A percentile compares a stretch with the other conserved stretches of the same genome.
phyloP scores from a whole-genome alignment of 352 stramenopile species.

The Phytopythium cucurbitacearum region DNA sequence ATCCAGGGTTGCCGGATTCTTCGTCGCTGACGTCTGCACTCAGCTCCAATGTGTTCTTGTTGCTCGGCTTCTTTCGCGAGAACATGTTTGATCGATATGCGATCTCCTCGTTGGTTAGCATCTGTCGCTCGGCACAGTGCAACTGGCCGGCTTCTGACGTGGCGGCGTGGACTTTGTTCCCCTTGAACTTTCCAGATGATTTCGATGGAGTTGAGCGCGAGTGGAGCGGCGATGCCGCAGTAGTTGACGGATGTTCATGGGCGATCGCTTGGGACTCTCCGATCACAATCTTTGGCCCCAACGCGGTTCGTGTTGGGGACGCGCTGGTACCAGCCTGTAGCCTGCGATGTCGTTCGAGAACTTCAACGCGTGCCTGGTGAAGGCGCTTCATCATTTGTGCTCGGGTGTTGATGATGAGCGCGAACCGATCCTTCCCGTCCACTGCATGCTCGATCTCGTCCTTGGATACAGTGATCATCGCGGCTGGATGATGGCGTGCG shows the following conservation, averaged over 20 bases:
- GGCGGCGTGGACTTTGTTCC: constrained; percentile 30
- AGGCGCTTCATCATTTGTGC: constrained; percentile 68
- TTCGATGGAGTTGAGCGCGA: constrained; percentile 3
- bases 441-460: constrained; percentile 78
- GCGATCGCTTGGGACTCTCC: too few species aligned
- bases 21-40: constrained; percentile 1
- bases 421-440: constrained; percentile 43
- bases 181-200: constrained; percentile 2
- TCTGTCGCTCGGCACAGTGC: constrained; percentile 13
- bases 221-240: constrained; percentile 4
- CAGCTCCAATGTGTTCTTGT: constrained; percentile 27
- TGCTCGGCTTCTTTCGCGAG: constrained; percentile 52
- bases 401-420: constrained; percentile 61
- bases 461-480: constrained; percentile 59
- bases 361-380: constrained; percentile 33
- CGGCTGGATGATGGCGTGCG: constrained; percentile 15
- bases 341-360: constrained; percentile 16
- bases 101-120: constrained; percentile 66
- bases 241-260: constrained; percentile 3
- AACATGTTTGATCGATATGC: constrained; percentile 58
- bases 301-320: not conserved
- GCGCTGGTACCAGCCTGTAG: constrained; percentile 3
- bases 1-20: not conserved
- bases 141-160: constrained; percentile 5
- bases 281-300: too few species aligned